phyloP scores from a whole-genome alignment of 148 eudicot genomes.

The Rhododendron simsii region DNA sequence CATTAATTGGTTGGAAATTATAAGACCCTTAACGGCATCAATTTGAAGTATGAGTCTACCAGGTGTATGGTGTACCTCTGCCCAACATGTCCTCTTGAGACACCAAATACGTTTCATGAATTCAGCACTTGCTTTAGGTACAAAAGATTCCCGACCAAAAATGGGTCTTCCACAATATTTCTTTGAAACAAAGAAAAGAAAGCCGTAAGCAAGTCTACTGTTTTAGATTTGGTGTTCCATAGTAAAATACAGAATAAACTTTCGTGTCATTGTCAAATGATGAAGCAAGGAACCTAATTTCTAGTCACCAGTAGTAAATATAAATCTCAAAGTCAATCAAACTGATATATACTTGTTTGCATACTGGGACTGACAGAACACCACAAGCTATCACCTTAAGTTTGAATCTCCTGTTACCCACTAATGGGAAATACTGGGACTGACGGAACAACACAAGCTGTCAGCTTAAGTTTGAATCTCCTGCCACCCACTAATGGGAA shows the following conservation, averaged over 20 bases:
- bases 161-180: neutral
- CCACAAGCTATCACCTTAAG: neutral
- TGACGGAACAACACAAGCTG: neutral
- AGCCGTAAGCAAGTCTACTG: neutral
- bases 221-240: neutral
- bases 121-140: neutral
- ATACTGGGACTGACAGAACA: neutral
- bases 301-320: neutral
- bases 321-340: neutral
- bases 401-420: neutral
- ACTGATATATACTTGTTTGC: neutral
- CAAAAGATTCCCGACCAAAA: neutral
- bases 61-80: neutral
- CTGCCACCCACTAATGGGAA: neutral
- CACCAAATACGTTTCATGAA: neutral
- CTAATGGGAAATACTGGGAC: neutral
- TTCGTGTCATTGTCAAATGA: neutral
- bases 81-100: too few relatives aligned
- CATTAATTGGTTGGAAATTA: neutral
- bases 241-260: too few relatives aligned
- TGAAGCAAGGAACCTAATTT: neutral
- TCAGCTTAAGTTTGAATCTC: neutral
- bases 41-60: too few relatives aligned
- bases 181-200: neutral
- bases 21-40: neutral